A percentile compares a stretch with the other conserved stretches of the same genome.
Conservation (phyloP, 2,329 filamentous ascomycete genomes). For the Leptographium lundbergii region DNA sequence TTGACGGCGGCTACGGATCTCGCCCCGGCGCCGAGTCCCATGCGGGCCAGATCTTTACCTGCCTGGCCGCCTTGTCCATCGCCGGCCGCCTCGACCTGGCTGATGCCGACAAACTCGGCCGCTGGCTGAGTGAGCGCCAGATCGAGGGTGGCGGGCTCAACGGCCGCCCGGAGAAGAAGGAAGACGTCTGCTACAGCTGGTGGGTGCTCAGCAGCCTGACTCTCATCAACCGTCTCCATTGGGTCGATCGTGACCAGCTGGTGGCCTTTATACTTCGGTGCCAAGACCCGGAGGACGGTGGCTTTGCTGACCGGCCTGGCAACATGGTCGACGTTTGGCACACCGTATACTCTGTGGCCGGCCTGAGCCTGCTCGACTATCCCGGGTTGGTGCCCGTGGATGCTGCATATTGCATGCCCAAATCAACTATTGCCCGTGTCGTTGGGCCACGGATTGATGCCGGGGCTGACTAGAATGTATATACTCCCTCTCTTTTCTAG, state of each 20-base stretch:
- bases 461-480: background rate
- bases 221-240: slow-evolving; percentile 78
- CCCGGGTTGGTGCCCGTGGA: slow-evolving; percentile 70
- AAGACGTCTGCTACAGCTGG: slow-evolving; percentile 98
- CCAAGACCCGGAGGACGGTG: slow-evolving; percentile 75
- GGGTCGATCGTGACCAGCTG: slow-evolving; percentile 80
- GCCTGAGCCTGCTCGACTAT: slow-evolving; percentile 71
- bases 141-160: slow-evolving; percentile 80
- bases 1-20: slow-evolving; percentile 88
- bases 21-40: slow-evolving; percentile 87
- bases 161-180: slow-evolving; percentile 85
- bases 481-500: background rate
- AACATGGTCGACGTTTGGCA: slow-evolving; percentile 98
- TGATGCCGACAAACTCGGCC: slow-evolving; percentile 67
- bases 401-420: slow-evolving; percentile 77
- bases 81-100: slow-evolving; percentile 71
- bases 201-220: slow-evolving; percentile 90
- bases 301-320: slow-evolving; percentile 79
- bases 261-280: slow-evolving; percentile 72
- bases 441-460: slow-evolving; percentile 20
- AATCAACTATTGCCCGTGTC: slow-evolving; percentile 48
- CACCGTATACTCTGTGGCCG: slow-evolving; percentile 78
- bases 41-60: slow-evolving; percentile 91
- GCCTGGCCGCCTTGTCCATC: slow-evolving; percentile 75
- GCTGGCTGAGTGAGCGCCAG: slow-evolving; percentile 90